These are phyloP conservation scores for Cladorrhinum samala DNA, from an alignment of 495 filamentous ascomycete species.

Conservation along the genomic window DNA sequence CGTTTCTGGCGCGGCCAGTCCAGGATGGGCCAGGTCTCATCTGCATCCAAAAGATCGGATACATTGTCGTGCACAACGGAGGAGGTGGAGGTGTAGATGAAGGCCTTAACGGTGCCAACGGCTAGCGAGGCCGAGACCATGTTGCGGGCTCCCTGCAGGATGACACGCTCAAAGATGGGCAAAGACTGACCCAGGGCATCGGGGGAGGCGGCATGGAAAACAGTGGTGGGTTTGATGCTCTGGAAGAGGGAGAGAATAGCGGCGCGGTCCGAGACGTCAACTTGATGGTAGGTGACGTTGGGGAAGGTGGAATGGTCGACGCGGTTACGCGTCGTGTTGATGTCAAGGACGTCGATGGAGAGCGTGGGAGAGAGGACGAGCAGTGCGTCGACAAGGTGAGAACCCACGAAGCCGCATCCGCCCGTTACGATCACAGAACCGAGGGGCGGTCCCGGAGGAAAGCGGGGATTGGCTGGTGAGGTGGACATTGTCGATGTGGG, in stretches of 20 bases:
- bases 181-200: not conserved
- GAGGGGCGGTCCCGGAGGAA: constrained; percentile 11
- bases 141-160: constrained; percentile 40
- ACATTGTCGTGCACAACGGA: constrained; percentile 30
- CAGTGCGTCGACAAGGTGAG: constrained; percentile 46
- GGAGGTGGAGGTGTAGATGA: constrained; percentile 38
- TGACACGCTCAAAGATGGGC: constrained; percentile 28
- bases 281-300: constrained; percentile 18
- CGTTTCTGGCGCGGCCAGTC: constrained; percentile 17
- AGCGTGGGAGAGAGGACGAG: constrained; percentile 23
- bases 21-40: constrained; percentile 25
- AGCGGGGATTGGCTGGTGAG: not conserved
- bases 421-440: constrained; percentile 46
- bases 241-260: constrained; percentile 14
- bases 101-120: constrained; percentile 27
- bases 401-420: constrained; percentile 50
- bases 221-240: constrained; percentile 13
- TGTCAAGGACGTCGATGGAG: constrained; percentile 24
- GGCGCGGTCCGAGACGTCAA: constrained; percentile 16
- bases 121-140: constrained; percentile 27
- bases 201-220: constrained; percentile 28
- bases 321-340: constrained; percentile 22
- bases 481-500: not conserved
- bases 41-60: constrained; percentile 20
- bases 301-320: constrained; percentile 6